A percentile compares a stretch with the other conserved stretches of the same genome.
phyloP scores from a whole-genome alignment of 2,329 filamentous ascomycete species.

The Fusarium sp. region DNA sequence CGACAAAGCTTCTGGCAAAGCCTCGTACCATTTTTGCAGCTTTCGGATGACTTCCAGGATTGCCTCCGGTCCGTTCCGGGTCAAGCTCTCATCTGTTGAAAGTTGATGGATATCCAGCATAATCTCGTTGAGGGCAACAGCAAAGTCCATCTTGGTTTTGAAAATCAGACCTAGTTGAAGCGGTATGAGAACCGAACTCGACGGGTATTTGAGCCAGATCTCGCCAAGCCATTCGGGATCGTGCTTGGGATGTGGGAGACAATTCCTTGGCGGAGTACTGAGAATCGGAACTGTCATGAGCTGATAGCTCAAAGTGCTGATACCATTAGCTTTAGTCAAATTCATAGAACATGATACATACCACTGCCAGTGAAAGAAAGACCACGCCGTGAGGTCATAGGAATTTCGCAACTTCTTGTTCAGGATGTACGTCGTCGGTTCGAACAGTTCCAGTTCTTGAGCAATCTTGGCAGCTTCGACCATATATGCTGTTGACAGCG shows the following conservation, averaged over 20 bases:
- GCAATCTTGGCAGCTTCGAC: conserved; percentile 1
- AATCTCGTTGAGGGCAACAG: neutral
- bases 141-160: conserved; percentile 4
- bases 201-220: conserved; percentile 26
- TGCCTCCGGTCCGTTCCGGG: neutral
- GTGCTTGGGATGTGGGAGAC: neutral
- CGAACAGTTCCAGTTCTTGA: conserved; percentile 1
- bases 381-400: conserved; percentile 21
- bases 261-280: neutral
- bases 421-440: conserved; percentile 10
- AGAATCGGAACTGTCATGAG: neutral
- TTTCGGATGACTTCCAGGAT: neutral
- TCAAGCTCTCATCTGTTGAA: neutral
- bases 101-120: neutral
- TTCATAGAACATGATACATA: neutral
- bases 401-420: conserved; percentile 8
- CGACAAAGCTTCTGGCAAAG: neutral
- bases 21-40: neutral
- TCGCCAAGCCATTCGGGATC: conserved; percentile 13
- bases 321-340: neutral
- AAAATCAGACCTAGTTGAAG: neutral
- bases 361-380: conserved; percentile 24
- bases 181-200: neutral
- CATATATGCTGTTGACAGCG: conserved; percentile 1
- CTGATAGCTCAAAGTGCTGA: conserved; percentile 5